Base-by-base conservation (phyloP, 306 rosid species). In the Cucumis sativus region DNA sequence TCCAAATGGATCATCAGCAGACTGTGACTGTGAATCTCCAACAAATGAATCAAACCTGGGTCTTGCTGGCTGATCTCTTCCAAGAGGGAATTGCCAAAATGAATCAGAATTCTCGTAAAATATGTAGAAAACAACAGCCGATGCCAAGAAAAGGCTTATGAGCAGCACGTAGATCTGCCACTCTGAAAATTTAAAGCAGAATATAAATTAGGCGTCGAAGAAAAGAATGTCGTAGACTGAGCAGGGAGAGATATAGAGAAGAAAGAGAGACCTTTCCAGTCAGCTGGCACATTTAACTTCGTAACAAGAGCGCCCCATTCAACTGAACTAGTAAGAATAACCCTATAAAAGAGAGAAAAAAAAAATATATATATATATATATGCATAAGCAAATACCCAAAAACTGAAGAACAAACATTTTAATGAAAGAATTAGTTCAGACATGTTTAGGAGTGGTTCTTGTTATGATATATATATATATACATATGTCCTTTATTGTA, bases 131-230 rank as follows among this genome's bases (percentile, higher is more conserved):
- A 82, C 85, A 23, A 91, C 41, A 14, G 90, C 93, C 5, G 99
- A 95, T 13, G 90, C 93, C 79, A 88, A 74, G 81, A 95, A 90
- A 65, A 95, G 80, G 73, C 88, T 92, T 64, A 91, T 18, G 74
- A 95, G 97, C 69, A 95, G 76, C 91, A 85, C 6, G 82, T 95
- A 95, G 80, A 95, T 92, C 92, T 95, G 99, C 99, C 99, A 92
- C 85, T 95, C 99, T 95, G 99, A 91, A 90, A 14, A 80, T 85
- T 84, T 77, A 43, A 43, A 69, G 75, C 17, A 72, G 10, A 71
- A 61, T 45, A 28, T 28, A 47, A n/a, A 8, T 12, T 58, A 40
- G 45, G 6, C 0, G 18, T 12, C 77, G 21, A 59, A 56, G 13
- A 43, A 33, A 43, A 33, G 13, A 43, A 69, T 69, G 8, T 69